These are phyloP conservation scores for Beauveria pseudobassiana DNA, from an alignment of 2,329 filamentous ascomycete genomes.

Conservation along the genomic window DNA sequence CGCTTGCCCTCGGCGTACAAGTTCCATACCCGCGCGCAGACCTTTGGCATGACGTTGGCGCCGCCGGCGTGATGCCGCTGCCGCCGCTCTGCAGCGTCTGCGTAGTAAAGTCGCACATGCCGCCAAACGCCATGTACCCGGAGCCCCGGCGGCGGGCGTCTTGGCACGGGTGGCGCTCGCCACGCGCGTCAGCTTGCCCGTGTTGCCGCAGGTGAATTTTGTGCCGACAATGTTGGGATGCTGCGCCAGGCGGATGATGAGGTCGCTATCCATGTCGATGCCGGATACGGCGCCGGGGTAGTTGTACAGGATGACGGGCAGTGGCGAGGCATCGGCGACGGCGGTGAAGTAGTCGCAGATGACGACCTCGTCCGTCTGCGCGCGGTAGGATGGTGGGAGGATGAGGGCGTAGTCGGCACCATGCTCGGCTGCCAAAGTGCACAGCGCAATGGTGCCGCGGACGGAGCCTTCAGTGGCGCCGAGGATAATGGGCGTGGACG, in stretches of 20 bases:
- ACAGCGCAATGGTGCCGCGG: conserved; percentile 69
- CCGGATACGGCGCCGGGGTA: conserved; percentile 82
- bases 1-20: conserved; percentile 65
- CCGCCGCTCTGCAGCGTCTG: conserved; percentile 75
- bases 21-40: conserved; percentile 72
- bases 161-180: conserved; percentile 64
- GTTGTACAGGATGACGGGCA: conserved; percentile 84
- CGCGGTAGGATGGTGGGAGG: conserved; percentile 72
- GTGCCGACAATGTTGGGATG: conserved; percentile 82
- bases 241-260: conserved; percentile 69
- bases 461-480: conserved; percentile 78
- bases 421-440: conserved; percentile 55
- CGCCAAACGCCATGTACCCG: conserved; percentile 79
- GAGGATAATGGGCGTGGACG: conserved; percentile 69
- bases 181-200: conserved; percentile 79
- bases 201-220: conserved; percentile 89
- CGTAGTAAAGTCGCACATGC: conserved; percentile 79
- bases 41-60: conserved; percentile 78
- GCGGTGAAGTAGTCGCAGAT: conserved; percentile 66
- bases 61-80: conserved; percentile 75
- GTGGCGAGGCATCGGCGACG: conserved; percentile 67
- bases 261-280: conserved; percentile 83
- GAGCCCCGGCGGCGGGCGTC: conserved; percentile 51
- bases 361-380: conserved; percentile 65
- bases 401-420: conserved; percentile 76